Base-by-base conservation (phyloP, 208 protist species). In the Trypanosoma mega region DNA sequence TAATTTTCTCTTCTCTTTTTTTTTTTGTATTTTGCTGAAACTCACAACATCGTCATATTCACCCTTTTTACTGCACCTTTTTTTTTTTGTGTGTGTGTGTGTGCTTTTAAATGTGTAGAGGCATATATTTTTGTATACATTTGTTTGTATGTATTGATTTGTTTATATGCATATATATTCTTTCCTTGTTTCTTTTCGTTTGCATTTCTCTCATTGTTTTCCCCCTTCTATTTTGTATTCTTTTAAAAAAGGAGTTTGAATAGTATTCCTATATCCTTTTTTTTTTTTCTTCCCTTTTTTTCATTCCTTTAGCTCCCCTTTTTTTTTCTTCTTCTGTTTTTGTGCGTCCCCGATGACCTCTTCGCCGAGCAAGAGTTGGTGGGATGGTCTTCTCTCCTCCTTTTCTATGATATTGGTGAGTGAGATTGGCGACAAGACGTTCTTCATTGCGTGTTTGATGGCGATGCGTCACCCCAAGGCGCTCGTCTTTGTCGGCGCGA, bases 391-490 rank as follows among this genome's bases (percentile, higher is more conserved):
- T 54, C 21, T 98, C 26, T 82, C 88, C 6, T 85, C 81, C 11
- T 64, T 93, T n/a, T 88, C 85, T 11, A 96, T 97, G 82, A 97
- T 97, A 72, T 23, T 98, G 11, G 89, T 97, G 5, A 93, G 82
- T 53, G 92, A 98, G 70, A 93, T 98, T 33, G 96, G 96, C 12
- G 96, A 98, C 70, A 98, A 98, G 76, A 98, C 96, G 8, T 98
- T 98, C 68, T 98, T 98, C 74, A 97, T 98, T 68, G 96, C 96
- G 0, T 96, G 91, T 57, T 79, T 98, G 16, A 89, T 98, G 81
- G 91, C 96, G 7, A 98, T 98, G 96, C 83, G 87, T 14, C 76
- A 96, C 62, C 72, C 87, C 0, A 89, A 89, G 11, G 9, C 92
- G 3, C 68, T 80, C 7, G 85, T 97, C 12, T 97, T 93, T 59